Evolutionary conservation across 2,329 filamentous ascomycete genomes (phyloP).

Genomic region (Allantophomopsis cytisporea): DNA sequence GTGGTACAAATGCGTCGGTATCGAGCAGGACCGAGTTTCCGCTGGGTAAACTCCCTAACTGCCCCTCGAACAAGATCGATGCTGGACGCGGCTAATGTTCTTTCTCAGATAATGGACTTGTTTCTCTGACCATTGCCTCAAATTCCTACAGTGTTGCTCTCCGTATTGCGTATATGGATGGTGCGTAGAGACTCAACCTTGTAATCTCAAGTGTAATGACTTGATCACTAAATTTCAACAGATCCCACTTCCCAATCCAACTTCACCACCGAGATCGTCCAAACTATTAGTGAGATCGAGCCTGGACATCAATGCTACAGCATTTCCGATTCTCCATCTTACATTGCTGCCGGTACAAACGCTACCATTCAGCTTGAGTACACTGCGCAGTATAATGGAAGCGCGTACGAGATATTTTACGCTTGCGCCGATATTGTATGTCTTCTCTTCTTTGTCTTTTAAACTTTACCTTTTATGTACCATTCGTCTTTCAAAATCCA

Average conservation of each 20-base stretch:
- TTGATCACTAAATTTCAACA: too few relatives aligned
- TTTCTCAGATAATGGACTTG: slow-evolving; percentile 33
- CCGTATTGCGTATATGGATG: slow-evolving; percentile 34
- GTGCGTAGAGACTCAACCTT: slow-evolving; percentile 19
- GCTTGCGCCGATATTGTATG: slow-evolving; percentile 32
- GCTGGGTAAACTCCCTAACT: not conserved
- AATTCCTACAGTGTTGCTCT: slow-evolving; percentile 40
- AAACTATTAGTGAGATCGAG: slow-evolving; percentile 23
- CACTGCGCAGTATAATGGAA: slow-evolving; percentile 26
- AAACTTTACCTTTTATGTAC: not conserved
- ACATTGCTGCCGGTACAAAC: slow-evolving; percentile 24
- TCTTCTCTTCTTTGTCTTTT: not conserved
- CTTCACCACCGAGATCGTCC: slow-evolving; percentile 20
- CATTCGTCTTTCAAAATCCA: too few relatives aligned
- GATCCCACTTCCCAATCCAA: slow-evolving; percentile 14
- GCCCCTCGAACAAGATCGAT: not conserved
- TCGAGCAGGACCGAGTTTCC: not conserved
- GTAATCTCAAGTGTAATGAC: too few relatives aligned
- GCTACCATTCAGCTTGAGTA: slow-evolving; percentile 36
- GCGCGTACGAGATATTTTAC: slow-evolving; percentile 30
- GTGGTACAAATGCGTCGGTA: not conserved
- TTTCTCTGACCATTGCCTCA: slow-evolving; percentile 41
- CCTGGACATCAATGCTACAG: slow-evolving; percentile 31
- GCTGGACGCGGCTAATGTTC: not conserved
- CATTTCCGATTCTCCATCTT: slow-evolving; percentile 20